Evolutionary conservation across 345 rosid species (phyloP).

Genomic region (Camelina laxa): DNA sequence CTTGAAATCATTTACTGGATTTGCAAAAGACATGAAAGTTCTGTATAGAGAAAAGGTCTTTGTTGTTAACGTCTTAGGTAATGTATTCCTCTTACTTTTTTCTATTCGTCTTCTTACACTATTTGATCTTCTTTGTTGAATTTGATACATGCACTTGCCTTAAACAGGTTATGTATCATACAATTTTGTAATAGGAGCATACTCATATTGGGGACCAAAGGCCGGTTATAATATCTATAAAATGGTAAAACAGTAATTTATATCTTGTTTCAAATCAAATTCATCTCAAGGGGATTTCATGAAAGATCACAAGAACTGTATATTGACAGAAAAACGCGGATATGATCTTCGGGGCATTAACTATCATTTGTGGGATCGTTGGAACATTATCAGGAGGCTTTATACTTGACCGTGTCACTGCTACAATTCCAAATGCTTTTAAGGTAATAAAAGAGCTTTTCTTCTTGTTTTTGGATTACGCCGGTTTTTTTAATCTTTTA

Average conservation of each 20-base stretch:
- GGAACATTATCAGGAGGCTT: slow-evolving; percentile 85
- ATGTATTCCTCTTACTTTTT: neutral
- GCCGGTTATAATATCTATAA: slow-evolving; percentile 89
- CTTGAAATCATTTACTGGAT: slow-evolving; percentile 21
- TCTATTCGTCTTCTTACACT: neutral
- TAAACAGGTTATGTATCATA: slow-evolving; percentile 59
- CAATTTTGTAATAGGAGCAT: slow-evolving; percentile 95
- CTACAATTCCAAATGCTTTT: slow-evolving; percentile 86
- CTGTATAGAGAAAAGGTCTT: slow-evolving; percentile 33
- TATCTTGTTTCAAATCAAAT: slow-evolving; percentile 1
- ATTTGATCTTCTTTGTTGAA: neutral
- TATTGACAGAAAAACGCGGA: slow-evolving; percentile 59
- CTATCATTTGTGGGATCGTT: slow-evolving; percentile 80
- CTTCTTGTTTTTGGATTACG: neutral
- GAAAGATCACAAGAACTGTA: slow-evolving; percentile 9
- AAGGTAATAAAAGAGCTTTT: slow-evolving; percentile 50
- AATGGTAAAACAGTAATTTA: slow-evolving; percentile 47
- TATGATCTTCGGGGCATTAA: slow-evolving; percentile 86
- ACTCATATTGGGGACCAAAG: slow-evolving; percentile 98
- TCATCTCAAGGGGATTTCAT: neutral
- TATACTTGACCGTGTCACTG: slow-evolving; percentile 64
- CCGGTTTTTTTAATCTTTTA: neutral
- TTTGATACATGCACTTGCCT: neutral
- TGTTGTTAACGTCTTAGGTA: slow-evolving; percentile 43
- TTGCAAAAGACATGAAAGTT: slow-evolving; percentile 33